phyloP scores from a whole-genome alignment of 495 filamentous ascomycete species.

The Aspergillus sparsus region DNA sequence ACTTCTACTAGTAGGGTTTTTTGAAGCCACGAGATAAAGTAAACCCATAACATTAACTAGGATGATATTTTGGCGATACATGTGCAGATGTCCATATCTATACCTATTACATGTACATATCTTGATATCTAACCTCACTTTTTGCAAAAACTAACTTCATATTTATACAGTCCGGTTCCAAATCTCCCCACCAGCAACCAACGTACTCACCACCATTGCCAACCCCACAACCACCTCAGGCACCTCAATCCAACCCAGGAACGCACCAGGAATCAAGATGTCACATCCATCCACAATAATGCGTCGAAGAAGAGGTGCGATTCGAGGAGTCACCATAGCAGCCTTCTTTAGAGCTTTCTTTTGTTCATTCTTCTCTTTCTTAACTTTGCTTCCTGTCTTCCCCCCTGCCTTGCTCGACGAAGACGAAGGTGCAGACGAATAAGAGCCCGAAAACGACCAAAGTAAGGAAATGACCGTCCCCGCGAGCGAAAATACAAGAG shows the following conservation, averaged over 20 bases:
- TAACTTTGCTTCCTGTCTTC: not conserved
- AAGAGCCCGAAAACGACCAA: conserved; percentile 16
- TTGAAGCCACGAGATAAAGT: too few species aligned
- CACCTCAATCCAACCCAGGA: conserved; percentile 56
- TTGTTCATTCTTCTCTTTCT: not conserved
- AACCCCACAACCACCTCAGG: conserved; percentile 47
- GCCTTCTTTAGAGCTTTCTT: not conserved
- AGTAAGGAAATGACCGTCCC: conserved; percentile 24
- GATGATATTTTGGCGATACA: too few species aligned
- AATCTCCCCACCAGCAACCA: conserved; percentile 56
- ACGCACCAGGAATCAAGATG: conserved; percentile 53
- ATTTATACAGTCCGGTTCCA: conserved; percentile 51
- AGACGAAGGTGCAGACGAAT: conserved; percentile 13
- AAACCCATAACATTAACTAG: too few species aligned
- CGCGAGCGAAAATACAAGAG: conserved; percentile 41
- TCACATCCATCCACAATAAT: conserved; percentile 58
- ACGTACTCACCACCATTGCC: conserved; percentile 58
- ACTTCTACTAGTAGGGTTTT: too few species aligned
- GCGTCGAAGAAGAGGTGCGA: conserved; percentile 28
- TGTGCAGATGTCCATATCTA: too few species aligned
- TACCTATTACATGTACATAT: too few species aligned
- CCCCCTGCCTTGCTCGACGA: not conserved
- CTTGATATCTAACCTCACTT: too few species aligned
- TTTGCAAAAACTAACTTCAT: too few species aligned
- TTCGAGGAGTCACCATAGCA: conserved; percentile 2